Evolutionary conservation across 225 moss, liverwort and hornwort species (phyloP).

Genomic region (Polytrichum commune): DNA sequence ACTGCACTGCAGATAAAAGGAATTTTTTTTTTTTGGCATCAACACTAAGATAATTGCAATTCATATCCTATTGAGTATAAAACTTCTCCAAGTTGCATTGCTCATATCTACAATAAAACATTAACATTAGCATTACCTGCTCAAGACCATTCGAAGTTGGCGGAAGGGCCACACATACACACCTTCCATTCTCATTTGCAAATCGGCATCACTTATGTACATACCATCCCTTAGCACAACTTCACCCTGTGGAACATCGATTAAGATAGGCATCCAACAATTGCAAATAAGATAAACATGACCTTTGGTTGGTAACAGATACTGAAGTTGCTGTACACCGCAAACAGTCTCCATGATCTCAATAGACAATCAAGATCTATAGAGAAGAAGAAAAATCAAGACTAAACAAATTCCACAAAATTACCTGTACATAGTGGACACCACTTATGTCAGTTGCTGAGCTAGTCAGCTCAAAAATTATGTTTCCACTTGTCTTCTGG

Average conservation of each 20-base stretch:
- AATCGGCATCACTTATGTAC: slow-evolving; percentile 70
- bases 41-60: neutral
- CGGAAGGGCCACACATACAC: slow-evolving; percentile 96
- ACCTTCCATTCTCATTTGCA: slow-evolving; percentile 98
- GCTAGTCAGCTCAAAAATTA: slow-evolving; percentile 88
- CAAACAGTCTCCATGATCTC: too few species aligned
- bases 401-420: neutral
- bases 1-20: slow-evolving; percentile 43
- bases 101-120: neutral
- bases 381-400: neutral
- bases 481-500: slow-evolving; percentile 71
- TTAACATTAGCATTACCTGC: slow-evolving; percentile 45
- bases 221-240: slow-evolving; percentile 89
- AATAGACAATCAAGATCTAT: too few species aligned
- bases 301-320: neutral
- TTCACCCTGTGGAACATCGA: slow-evolving; percentile 55
- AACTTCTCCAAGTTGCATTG: neutral
- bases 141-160: slow-evolving; percentile 93
- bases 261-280: neutral
- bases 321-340: neutral
- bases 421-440: slow-evolving; percentile 95
- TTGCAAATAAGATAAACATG: neutral
- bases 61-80: neutral
- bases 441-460: slow-evolving; percentile 81
- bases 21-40: neutral